phyloP scores from a whole-genome alignment of 176 grass and related monocot genomes.

The Eleusine indica region DNA sequence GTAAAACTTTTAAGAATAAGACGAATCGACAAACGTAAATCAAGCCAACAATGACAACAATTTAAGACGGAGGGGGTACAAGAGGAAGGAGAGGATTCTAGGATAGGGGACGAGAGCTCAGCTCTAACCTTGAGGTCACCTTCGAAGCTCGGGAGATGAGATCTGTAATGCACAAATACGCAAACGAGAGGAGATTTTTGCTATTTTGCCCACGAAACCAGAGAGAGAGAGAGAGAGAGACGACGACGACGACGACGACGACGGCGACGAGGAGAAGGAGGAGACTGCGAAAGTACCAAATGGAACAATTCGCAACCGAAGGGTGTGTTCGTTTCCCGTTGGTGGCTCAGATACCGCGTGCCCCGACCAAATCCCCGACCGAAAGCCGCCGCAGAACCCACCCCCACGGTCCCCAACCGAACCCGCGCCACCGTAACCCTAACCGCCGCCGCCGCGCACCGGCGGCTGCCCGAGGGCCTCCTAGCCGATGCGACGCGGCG shows the following conservation, averaged over 20 bases:
- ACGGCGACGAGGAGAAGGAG: not conserved
- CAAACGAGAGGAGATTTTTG: too few species aligned
- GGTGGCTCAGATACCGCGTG: conserved; percentile 33
- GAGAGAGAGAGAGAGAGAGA: not conserved
- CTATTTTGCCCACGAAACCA: too few species aligned
- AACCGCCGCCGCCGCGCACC: not conserved
- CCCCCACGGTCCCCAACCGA: conserved; percentile 27
- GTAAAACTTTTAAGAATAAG: not conserved
- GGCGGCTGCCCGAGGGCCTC: conserved; percentile 13
- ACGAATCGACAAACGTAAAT: too few species aligned
- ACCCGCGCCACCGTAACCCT: not conserved
- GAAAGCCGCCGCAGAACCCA: not conserved
- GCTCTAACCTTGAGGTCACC: not conserved
- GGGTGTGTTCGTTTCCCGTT: not conserved
- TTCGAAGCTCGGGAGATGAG: not conserved
- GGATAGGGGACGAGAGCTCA: not conserved
- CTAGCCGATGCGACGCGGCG: not conserved
- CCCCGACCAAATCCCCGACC: not conserved
- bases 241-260: not conserved
- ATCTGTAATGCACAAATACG: too few species aligned
- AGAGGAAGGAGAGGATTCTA: not conserved
- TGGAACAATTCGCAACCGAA: not conserved
- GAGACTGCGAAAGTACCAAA: not conserved
- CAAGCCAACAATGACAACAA: too few species aligned
- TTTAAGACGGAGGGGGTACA: too few species aligned